Evolutionary conservation across 2,329 filamentous ascomycete genomes (phyloP).

Genomic region (Hymenoscyphus repandus): DNA sequence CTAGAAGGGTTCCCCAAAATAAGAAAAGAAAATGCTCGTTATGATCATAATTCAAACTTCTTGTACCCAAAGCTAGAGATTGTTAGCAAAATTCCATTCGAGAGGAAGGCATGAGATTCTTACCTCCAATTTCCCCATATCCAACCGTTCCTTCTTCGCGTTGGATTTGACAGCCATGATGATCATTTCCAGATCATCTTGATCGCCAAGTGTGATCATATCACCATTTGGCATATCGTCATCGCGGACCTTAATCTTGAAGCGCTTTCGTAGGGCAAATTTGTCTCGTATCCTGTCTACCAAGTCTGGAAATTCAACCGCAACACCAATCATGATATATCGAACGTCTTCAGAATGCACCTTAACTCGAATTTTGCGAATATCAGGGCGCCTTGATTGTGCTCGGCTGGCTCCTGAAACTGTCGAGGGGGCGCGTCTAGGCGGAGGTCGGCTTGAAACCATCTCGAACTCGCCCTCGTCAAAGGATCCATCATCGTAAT

Average conservation of each 20-base stretch:
- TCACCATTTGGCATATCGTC: constrained; percentile 73
- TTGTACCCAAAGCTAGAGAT: constrained; percentile 27
- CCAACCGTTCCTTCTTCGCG: constrained; percentile 68
- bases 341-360: constrained; percentile 87
- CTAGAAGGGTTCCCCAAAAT: constrained; percentile 4
- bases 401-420: constrained; percentile 35
- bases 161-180: constrained; percentile 62
- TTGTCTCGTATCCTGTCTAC: constrained; percentile 78
- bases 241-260: constrained; percentile 85
- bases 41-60: constrained; percentile 22
- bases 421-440: constrained; percentile 33
- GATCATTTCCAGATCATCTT: constrained; percentile 91
- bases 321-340: constrained; percentile 78
- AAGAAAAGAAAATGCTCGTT: constrained; percentile 12
- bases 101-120: constrained; percentile 35
- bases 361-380: constrained; percentile 82
- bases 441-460: constrained; percentile 51
- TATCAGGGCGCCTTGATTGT: constrained; percentile 57
- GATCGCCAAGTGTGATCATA: constrained; percentile 95
- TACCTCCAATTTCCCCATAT: constrained; percentile 94
- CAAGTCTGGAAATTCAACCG: constrained; percentile 71
- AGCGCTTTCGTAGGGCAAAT: constrained; percentile 69
- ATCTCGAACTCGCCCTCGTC: constrained; percentile 80
- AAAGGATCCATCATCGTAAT: constrained; percentile 64
- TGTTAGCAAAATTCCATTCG: constrained; percentile 12